Percentiles rank a stretch among this genome's conserved stretches.
These are phyloP conservation scores for Coniochaeta prunicola DNA, from an alignment of 2,329 filamentous ascomycete genomes.

Conservation along the genomic window DNA sequence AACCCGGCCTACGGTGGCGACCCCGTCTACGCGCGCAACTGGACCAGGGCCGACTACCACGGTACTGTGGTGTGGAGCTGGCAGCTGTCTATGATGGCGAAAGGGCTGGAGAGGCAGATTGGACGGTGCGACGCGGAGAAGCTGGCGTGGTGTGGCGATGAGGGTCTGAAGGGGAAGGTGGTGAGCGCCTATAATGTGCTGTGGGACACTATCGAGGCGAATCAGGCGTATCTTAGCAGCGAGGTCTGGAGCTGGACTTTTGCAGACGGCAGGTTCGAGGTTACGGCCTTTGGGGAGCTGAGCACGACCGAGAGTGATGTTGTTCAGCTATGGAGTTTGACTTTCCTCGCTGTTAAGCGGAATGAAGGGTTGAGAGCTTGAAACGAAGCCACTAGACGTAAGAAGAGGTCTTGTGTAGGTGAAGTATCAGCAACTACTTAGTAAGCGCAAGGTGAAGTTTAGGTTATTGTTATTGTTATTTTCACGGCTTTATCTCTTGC, in stretches of 20 bases:
- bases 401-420: too few species aligned
- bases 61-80: conserved; percentile 60
- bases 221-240: conserved; percentile 39
- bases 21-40: conserved; percentile 39
- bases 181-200: conserved; percentile 48
- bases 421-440: too few species aligned
- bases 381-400: too few species aligned
- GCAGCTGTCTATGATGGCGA: conserved; percentile 58
- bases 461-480: too few species aligned
- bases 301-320: conserved; percentile 42
- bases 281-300: conserved; percentile 42
- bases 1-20: conserved; percentile 51
- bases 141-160: neutral
- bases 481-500: too few species aligned
- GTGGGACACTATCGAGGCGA: conserved; percentile 54
- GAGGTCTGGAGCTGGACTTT: conserved; percentile 59
- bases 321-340: conserved; percentile 50
- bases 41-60: conserved; percentile 52
- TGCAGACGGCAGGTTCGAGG: conserved; percentile 36
- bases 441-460: too few species aligned
- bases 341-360: conserved; percentile 42
- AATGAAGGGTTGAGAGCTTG: neutral
- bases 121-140: conserved; percentile 33
- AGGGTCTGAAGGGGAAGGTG: conserved; percentile 32
- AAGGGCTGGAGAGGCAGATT: conserved; percentile 50